Base-by-base conservation (phyloP, 2,329 filamentous ascomycete genomes). In the Botrytis fragariae region DNA sequence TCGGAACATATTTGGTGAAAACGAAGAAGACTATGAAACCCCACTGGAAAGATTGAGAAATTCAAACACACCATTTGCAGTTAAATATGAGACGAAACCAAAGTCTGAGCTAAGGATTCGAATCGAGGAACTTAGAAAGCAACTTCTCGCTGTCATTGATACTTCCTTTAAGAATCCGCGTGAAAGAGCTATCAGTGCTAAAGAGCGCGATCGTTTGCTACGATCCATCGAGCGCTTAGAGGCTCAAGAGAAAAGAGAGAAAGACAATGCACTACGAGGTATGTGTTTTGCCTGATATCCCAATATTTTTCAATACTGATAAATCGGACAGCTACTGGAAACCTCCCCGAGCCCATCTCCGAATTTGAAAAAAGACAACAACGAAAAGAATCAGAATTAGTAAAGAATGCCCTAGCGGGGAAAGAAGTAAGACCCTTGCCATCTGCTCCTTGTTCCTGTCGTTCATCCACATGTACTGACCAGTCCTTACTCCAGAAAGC, bases 331-430 rank as follows among this genome's bases (percentile, higher is more conserved):
- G 70, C 62, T 14, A 68, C 70, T 16, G 70, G 70, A 5, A 48
- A 29, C 1, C 51, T 78, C 0, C 76, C 76, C 42, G 73, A 75
- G 18, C 76, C 77, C 2, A 65, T 76, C 39, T 64, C 64, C 12
- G 42, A 57, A 7, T 51, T 6, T 3, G 76, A 77, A 54, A 76
- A 73, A 51, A 75, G 65, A 22, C 69, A 64, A 3, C 35, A 74
- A 3, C 57, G 70, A n/a, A 54, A 62, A 4, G 61, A 61, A 20
- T 69, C 57, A 16, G 42, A 72, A 10, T 48, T 59, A 37, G 60
- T 74, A 42, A 62, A 45, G 6, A 75, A 76, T 32, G 74, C 74
- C 0, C 68, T 73, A 1, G 67, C 45, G 22, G 59, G 72, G 8
- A 25, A 73, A 65, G 59, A 71, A 42, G 72, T 73, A 61, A 44